Base-by-base conservation (phyloP, 345 rosid species). In the Boechera stricta region DNA sequence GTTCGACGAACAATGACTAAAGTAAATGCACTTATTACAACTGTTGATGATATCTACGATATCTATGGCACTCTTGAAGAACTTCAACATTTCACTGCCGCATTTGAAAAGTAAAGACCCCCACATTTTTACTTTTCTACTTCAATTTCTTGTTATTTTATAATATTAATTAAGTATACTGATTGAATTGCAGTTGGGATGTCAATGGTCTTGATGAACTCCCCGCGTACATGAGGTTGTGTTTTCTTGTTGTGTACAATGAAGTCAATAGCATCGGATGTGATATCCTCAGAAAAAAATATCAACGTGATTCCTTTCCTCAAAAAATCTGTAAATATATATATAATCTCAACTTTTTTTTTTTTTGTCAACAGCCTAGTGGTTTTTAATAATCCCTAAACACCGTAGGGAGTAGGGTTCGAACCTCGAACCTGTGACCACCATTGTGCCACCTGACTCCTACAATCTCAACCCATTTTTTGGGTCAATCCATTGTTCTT, bases 31-130 rank as follows among this genome's bases (percentile, higher is more conserved):
- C 12, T 85, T 35, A 1, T 68, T 1, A 64, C 86, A 13, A 29
- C 76, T 4, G 33, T 80, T 0, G 90, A 87, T 74, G 90, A 85
- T 16, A 83, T 58, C 0, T 83, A 83, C 18, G 88, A 85, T 67
- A 55, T n/a, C 0, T 75, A 76, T 69, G 90, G 85, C 26, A 82
- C 88, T 8, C 36, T 54, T 28, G 83, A 82, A 32, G 88, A 87
- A 69, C 90, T 87, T 47, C 56, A 74, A 51, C 69, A 78, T 33
- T 72, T 85, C 32, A 83, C 88, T 0, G 38, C 28, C 4, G 77
- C 79, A 10, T 42, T 84, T 57, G 76, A 83, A 41, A 80, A 73
- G 88, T 86, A 68, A 21, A 21, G 24, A 21, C 24, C 24, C 24
- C 24, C 24, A 13, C 11, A 64, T 5, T 54, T 42, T 7, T 31